Conservation (phyloP, 2,329 filamentous ascomycete species). For the Neoascochyta sp. region DNA sequence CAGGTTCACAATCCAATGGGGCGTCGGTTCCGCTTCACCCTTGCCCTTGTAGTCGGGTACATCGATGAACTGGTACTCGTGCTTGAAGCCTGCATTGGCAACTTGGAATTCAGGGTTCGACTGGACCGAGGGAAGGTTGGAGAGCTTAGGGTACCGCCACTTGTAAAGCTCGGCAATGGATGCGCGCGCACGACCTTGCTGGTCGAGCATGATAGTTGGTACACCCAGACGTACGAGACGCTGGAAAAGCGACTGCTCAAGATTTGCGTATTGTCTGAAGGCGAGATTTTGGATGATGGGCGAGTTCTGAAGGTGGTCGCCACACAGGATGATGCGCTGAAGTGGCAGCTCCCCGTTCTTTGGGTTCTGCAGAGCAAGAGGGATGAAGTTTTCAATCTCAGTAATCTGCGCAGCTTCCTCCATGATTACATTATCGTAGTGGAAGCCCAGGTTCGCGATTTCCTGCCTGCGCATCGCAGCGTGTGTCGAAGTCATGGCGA, state of each 20-base stretch:
- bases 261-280: slow-evolving; percentile 90
- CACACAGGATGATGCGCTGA: slow-evolving; percentile 85
- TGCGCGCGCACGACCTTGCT: slow-evolving; percentile 86
- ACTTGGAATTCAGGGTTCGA: slow-evolving; percentile 65
- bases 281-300: slow-evolving; percentile 93
- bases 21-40: slow-evolving; percentile 84
- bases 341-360: slow-evolving; percentile 69
- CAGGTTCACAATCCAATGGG: slow-evolving; percentile 94
- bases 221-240: slow-evolving; percentile 86
- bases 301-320: slow-evolving; percentile 95
- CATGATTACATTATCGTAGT: slow-evolving; percentile 97
- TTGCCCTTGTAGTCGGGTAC: slow-evolving; percentile 88
- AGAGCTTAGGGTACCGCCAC: slow-evolving; percentile 83
- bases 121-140: slow-evolving; percentile 73
- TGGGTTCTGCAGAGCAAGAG: slow-evolving; percentile 83
- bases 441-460: slow-evolving; percentile 87
- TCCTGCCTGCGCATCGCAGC: slow-evolving; percentile 91
- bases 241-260: slow-evolving; percentile 93
- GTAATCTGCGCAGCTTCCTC: slow-evolving; percentile 98
- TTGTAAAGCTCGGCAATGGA: slow-evolving; percentile 85
- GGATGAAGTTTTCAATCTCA: slow-evolving; percentile 95
- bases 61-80: slow-evolving; percentile 95
- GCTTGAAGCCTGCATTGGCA: slow-evolving; percentile 88
- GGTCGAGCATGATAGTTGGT: slow-evolving; percentile 84
- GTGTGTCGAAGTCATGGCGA: slow-evolving; percentile 98